Percentiles rank a stretch among this genome's conserved stretches.
These are phyloP conservation scores for Pythium folliculosum DNA, from an alignment of 352 stramenopile species.

Conservation along the genomic window DNA sequence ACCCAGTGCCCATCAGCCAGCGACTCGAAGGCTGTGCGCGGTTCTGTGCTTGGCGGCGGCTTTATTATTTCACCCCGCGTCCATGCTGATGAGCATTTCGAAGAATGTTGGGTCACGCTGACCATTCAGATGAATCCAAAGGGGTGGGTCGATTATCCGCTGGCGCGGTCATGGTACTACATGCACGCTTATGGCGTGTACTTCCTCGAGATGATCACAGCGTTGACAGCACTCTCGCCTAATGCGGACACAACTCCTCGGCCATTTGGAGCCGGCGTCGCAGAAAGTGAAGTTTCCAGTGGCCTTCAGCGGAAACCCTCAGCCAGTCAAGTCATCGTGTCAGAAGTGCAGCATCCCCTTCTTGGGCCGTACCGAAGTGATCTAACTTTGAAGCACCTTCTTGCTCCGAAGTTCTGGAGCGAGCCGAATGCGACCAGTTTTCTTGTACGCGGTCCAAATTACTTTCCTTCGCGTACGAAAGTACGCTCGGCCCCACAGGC, in stretches of 20 bases:
- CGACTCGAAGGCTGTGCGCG: constrained; percentile 43
- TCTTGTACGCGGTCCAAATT: constrained; percentile 65
- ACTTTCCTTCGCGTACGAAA: constrained; percentile 65
- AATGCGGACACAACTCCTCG: constrained; percentile 21
- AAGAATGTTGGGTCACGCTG: constrained; percentile 80
- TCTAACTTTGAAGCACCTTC: constrained; percentile 45
- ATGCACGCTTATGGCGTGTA: constrained; percentile 71
- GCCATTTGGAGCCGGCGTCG: constrained; percentile 5
- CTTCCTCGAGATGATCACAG: constrained; percentile 83
- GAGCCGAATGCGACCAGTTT: constrained; percentile 69
- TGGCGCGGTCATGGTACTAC: constrained; percentile 73
- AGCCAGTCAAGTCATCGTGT: constrained; percentile 48
- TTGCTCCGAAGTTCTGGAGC: constrained; percentile 82
- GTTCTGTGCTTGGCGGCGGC: constrained; percentile 66
- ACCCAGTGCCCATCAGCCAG: constrained; percentile 39
- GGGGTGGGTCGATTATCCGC: constrained; percentile 62
- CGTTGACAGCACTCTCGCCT: constrained; percentile 13
- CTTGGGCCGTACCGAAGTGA: constrained; percentile 70
- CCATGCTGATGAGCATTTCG: constrained; percentile 59
- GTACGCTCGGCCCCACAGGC: constrained; percentile 57
- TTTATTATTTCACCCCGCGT: constrained; percentile 61
- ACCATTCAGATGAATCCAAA: constrained; percentile 84
- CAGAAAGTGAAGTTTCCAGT: neutral
- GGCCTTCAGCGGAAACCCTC: constrained; percentile 14
- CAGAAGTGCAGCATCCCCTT: constrained; percentile 57